Percentiles rank a stretch among this genome's conserved stretches.
These are phyloP conservation scores for Colletotrichum sp. DNA, from an alignment of 2,329 filamentous ascomycete species.

Conservation along the genomic window DNA sequence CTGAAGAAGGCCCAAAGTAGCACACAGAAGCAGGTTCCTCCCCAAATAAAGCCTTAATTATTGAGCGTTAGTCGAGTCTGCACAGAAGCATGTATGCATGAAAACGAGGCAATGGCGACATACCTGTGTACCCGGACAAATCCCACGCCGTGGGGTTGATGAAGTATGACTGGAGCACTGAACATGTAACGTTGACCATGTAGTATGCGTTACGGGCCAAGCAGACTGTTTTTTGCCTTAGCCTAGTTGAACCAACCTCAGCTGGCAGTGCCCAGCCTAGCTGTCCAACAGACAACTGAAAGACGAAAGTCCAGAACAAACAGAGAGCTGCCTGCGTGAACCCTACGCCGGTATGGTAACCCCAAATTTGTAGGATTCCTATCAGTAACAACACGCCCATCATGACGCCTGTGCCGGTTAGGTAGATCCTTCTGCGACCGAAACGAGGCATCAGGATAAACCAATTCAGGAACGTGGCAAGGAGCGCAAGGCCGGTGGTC, in stretches of 20 bases:
- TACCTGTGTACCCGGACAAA: conserved; percentile 46
- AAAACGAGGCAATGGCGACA: not conserved
- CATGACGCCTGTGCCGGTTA: conserved; percentile 40
- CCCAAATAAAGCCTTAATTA: conserved; percentile 24
- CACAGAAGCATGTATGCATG: not conserved
- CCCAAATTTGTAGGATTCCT: conserved; percentile 36
- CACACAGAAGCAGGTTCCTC: conserved; percentile 15
- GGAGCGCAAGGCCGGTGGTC: conserved; percentile 42
- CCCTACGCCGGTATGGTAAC: conserved; percentile 37
- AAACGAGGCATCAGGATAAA: conserved; percentile 38
- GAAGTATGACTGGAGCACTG: conserved; percentile 34
- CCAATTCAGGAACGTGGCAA: conserved; percentile 52
- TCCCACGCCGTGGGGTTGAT: conserved; percentile 44
- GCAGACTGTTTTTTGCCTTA: conserved; percentile 37
- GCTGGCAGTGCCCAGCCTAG: conserved; percentile 29
- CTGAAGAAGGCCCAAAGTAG: conserved; percentile 28
- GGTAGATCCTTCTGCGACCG: conserved; percentile 51
- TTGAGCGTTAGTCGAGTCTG: not conserved
- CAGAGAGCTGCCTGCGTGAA: conserved; percentile 35
- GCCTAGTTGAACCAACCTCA: conserved; percentile 33
- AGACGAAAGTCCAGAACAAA: conserved; percentile 16
- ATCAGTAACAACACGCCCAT: conserved; percentile 43
- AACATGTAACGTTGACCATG: conserved; percentile 22
- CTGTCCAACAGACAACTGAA: conserved; percentile 20
- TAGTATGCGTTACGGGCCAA: conserved; percentile 30